Conservation (phyloP, 2,329 filamentous ascomycete genomes). For the Cadophora sp. region DNA sequence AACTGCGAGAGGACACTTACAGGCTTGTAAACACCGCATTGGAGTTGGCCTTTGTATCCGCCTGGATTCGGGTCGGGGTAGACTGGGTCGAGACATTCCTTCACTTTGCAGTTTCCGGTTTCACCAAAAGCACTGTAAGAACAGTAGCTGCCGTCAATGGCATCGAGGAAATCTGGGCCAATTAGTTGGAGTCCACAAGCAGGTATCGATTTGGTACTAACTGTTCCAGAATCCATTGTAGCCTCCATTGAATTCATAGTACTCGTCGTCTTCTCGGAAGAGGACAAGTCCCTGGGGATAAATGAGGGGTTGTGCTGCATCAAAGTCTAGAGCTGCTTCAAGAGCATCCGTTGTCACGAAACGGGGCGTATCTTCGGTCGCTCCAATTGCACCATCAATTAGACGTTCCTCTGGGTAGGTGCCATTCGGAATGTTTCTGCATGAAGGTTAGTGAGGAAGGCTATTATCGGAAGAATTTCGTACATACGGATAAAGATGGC, state of each 20-base stretch:
- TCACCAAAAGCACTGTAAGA: constrained; percentile 55
- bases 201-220: constrained; percentile 51
- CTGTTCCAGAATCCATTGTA: constrained; percentile 51
- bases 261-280: constrained; percentile 48
- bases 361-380: constrained; percentile 32
- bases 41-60: constrained; percentile 55
- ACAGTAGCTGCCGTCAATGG: constrained; percentile 56
- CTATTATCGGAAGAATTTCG: background rate
- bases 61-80: constrained; percentile 56
- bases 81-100: constrained; percentile 51
- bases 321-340: constrained; percentile 54
- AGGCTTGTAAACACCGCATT: constrained; percentile 57
- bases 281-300: constrained; percentile 55
- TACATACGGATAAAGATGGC: constrained; percentile 42
- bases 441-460: constrained; percentile 1
- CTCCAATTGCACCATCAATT: constrained; percentile 50
- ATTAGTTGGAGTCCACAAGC: constrained; percentile 46
- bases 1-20: background rate
- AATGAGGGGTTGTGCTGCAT: constrained; percentile 53
- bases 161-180: constrained; percentile 55
- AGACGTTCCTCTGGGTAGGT: constrained; percentile 49
- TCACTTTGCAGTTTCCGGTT: constrained; percentile 52
- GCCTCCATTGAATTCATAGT: constrained; percentile 33
- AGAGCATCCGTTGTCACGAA: constrained; percentile 34
- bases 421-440: constrained; percentile 47